phyloP scores from a whole-genome alignment of 257 asterid species.

The Solanum pimpinellifolium region DNA sequence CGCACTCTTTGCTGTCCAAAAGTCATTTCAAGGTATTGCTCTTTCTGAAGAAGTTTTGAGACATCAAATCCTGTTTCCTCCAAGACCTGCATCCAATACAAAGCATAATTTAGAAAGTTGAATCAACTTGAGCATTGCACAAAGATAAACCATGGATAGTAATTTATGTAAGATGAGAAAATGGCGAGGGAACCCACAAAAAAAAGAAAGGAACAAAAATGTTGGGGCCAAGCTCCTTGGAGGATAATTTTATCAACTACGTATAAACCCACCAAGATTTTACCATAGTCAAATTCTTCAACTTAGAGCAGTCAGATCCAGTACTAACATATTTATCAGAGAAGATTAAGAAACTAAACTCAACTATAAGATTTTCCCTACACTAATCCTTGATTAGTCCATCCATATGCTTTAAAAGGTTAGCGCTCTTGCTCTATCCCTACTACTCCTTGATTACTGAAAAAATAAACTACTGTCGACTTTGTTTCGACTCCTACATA shows the following conservation, averaged over 20 bases:
- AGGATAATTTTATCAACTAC: neutral
- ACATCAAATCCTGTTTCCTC: constrained; percentile 91
- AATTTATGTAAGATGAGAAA: neutral
- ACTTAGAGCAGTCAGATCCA: neutral
- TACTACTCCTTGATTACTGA: neutral
- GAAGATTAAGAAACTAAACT: neutral
- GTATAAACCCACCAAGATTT: neutral
- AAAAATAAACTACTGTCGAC: neutral
- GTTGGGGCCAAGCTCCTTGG: neutral
- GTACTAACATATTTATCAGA: neutral
- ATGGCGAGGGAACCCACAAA: neutral
- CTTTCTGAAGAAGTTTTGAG: constrained; percentile 58
- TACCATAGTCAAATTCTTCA: neutral
- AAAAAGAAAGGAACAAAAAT: neutral
- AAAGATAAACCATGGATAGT: neutral
- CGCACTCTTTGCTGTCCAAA: constrained; percentile 89
- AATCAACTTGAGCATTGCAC: neutral
- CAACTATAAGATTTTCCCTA: neutral
- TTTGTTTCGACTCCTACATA: neutral
- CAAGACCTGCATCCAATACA: constrained; percentile 45
- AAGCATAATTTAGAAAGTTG: constrained; percentile 1
- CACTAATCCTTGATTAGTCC: neutral
- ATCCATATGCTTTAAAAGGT: neutral
- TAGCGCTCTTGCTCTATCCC: neutral
- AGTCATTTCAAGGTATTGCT: constrained; percentile 59